These are phyloP conservation scores for Silene uniflora DNA, from an alignment of 148 eudicot species.

Conservation along the genomic window DNA sequence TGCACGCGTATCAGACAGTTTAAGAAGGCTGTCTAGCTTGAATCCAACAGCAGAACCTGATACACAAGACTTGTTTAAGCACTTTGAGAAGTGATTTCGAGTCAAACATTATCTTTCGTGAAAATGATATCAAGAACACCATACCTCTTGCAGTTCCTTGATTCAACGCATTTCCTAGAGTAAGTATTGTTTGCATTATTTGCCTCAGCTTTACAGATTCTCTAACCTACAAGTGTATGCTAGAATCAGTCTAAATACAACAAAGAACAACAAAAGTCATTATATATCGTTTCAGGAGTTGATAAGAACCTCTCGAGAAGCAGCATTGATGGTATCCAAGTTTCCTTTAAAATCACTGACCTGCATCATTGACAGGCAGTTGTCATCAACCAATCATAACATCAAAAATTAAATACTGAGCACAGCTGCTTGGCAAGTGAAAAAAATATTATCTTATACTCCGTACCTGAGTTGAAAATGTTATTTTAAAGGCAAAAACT, in stretches of 20 bases:
- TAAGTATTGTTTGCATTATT: constrained; percentile 96
- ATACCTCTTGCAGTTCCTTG: constrained; percentile 99
- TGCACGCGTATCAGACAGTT: constrained; percentile 95
- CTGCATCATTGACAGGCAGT: constrained; percentile 32
- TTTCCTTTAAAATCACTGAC: constrained; percentile 69
- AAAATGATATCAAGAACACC: neutral
- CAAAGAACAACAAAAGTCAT: neutral
- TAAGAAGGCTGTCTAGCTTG: constrained; percentile 95
- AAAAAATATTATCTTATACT: constrained; percentile 3
- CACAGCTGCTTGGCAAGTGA: neutral
- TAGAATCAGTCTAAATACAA: constrained; percentile 5
- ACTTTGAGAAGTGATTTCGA: neutral
- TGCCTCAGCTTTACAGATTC: constrained; percentile 83
- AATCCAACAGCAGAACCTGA: constrained; percentile 96
- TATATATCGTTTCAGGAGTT: constrained; percentile 1
- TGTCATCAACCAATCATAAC: neutral
- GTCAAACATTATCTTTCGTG: constrained; percentile 6
- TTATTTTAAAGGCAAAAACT: constrained; percentile 90
- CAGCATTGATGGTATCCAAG: constrained; percentile 72
- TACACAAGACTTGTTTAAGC: constrained; percentile 13
- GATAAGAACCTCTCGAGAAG: constrained; percentile 63
- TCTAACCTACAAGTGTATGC: constrained; percentile 56
- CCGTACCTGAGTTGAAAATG: constrained; percentile 89
- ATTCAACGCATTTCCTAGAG: constrained; percentile 94
- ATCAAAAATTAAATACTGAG: neutral